phyloP scores from a whole-genome alignment of 148 eudicot genomes.

The Polygonum aviculare region DNA sequence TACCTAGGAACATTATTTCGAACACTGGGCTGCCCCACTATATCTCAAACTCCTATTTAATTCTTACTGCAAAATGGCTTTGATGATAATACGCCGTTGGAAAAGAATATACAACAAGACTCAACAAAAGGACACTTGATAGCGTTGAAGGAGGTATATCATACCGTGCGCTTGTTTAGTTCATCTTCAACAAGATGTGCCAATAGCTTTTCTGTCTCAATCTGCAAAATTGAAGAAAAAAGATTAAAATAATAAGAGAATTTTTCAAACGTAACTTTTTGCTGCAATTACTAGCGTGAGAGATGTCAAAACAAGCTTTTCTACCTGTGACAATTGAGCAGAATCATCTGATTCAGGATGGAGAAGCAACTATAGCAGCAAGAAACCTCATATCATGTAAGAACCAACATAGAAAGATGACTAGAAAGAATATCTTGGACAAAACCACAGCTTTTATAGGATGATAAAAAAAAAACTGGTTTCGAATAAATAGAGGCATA shows the following conservation, averaged over 20 bases:
- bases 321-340: slow-evolving; percentile 97
- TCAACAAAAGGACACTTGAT: neutral
- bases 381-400: slow-evolving; percentile 3
- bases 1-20: neutral
- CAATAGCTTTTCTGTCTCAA: slow-evolving; percentile 90
- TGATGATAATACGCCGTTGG: neutral
- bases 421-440: neutral
- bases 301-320: slow-evolving; percentile 5
- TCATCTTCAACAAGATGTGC: slow-evolving; percentile 94
- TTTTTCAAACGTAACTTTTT: neutral
- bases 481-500: slow-evolving; percentile 77
- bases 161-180: slow-evolving; percentile 88
- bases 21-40: neutral
- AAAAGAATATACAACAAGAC: neutral
- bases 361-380: slow-evolving; percentile 67
- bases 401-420: neutral
- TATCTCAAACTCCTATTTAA: neutral
- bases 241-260: neutral
- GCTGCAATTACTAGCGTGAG: neutral
- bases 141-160: slow-evolving; percentile 6
- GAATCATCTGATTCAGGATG: slow-evolving; percentile 98
- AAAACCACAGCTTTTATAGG: neutral
- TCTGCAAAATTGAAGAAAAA: slow-evolving; percentile 37
- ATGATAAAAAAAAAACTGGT: slow-evolving; percentile 45
- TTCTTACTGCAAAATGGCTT: neutral